Evolutionary conservation across 169 alveolate species (phyloP).

Genomic region (Plasmodium fragile): DNA sequence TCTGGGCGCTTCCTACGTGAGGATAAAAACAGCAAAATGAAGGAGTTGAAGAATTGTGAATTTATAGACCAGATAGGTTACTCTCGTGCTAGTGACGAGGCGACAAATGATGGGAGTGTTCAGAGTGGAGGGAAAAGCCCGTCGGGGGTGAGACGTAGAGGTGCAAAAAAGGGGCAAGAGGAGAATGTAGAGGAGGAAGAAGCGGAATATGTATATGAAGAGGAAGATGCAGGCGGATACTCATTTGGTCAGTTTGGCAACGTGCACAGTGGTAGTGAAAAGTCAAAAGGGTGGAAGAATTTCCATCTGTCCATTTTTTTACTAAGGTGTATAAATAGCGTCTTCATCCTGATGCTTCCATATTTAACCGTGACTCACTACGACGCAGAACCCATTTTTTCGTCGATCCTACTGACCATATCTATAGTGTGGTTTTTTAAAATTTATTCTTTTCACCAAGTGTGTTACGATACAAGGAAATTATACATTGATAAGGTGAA

Average conservation of each 20-base stretch:
- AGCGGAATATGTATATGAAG: background rate
- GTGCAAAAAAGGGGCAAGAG: background rate
- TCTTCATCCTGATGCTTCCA: slow-evolving; percentile 87
- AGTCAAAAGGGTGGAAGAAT: slow-evolving; percentile 37
- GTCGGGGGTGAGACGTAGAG: background rate
- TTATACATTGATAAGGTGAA: slow-evolving; percentile 79
- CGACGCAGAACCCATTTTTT: slow-evolving; percentile 88
- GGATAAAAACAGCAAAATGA: background rate
- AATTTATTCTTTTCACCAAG: slow-evolving; percentile 92
- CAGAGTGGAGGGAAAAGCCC: background rate
- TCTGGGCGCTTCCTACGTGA: background rate
- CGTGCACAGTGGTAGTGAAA: background rate
- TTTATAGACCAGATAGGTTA: background rate
- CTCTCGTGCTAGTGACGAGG: background rate
- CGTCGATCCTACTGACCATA: slow-evolving; percentile 87
- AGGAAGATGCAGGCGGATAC: background rate
- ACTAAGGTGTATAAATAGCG: slow-evolving; percentile 84
- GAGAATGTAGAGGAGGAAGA: background rate
- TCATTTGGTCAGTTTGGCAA: background rate
- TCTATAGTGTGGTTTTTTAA: slow-evolving; percentile 93
- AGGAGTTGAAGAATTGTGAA: background rate
- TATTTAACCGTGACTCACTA: slow-evolving; percentile 85
- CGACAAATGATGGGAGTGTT: slow-evolving; percentile 9
- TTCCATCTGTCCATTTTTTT: slow-evolving; percentile 82
- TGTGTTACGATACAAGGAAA: slow-evolving; percentile 91